Percentiles rank a stretch among this genome's conserved stretches.
These are phyloP conservation scores for Chrysoporthe cubensis DNA, from an alignment of 2,329 filamentous ascomycete genomes.

Conservation along the genomic window DNA sequence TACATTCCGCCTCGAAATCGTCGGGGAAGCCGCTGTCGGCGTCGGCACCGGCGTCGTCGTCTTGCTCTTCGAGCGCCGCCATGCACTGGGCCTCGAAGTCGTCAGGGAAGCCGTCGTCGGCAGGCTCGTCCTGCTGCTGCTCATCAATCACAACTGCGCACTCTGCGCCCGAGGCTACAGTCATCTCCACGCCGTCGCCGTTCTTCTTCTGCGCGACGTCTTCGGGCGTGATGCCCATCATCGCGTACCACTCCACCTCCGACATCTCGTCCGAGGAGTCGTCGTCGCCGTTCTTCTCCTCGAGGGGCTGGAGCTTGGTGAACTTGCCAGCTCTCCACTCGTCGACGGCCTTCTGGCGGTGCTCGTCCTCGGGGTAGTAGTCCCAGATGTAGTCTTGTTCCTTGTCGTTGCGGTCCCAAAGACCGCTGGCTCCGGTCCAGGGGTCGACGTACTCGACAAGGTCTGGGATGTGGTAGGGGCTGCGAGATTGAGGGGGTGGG, in stretches of 20 bases:
- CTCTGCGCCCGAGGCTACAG: not conserved
- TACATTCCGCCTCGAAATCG: not conserved
- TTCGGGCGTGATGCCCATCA: not conserved
- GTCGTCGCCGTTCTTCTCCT: not conserved
- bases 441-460: not conserved
- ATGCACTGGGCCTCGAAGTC: not conserved
- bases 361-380: not conserved
- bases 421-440: not conserved
- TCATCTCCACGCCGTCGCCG: no score
- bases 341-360: not conserved
- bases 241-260: not conserved
- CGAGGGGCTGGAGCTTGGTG: not conserved
- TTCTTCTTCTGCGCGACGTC: not conserved
- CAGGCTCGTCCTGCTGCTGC: not conserved
- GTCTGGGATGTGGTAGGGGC: not conserved
- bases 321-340: conserved; percentile 2
- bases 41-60: not conserved
- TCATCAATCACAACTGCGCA: no score
- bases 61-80: not conserved
- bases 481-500: not conserved
- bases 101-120: not conserved
- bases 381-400: not conserved
- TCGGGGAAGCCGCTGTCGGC: not conserved
- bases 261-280: not conserved
- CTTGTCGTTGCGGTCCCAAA: conserved; percentile 11